Base-by-base conservation (phyloP, 2,329 filamentous ascomycete genomes). In the Fusarium camptoceras region DNA sequence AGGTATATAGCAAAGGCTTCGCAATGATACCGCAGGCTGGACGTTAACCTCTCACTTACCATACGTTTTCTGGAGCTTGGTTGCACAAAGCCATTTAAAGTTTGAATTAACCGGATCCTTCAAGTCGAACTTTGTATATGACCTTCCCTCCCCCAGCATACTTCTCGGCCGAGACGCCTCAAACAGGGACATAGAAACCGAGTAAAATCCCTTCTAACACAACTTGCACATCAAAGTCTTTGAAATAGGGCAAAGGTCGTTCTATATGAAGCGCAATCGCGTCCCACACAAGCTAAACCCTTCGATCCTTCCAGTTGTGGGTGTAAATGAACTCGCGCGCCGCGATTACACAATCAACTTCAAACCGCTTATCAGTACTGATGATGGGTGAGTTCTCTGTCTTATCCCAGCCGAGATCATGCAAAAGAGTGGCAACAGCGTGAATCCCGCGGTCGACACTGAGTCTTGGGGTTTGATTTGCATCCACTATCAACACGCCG, bases 381-480 rank as follows among this genome's bases (percentile, higher is more conserved):
- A 37, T 10, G 5, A 37, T 37, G 16, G 18, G 5, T n/a, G 16
- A n/a, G 18, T 37, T 11, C 9, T n/a, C 18, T 11, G 34, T n/a
- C 18, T 6, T 37, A 1, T 7, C 34, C 34, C 34, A 37, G 3
- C 54, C 67, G 6, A 71, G 27, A 16, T 66, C 56, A 34, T 71
- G 67, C 4, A 71, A 18, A 1, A 71, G 54, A 2, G 53, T 58
- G 1, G 67, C 59, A 1, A 71, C 50, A 8, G 34, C 34, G 18
- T 37, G 34, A n/a, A 37, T n/a, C 15, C 66, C 59, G 0, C 50
- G 15, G 20, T 71, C 54, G 15, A 71, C 8, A 0, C 12, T 42
- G 3, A 16, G n/a, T 15, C 46, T 20, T 4, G 66, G 54, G 0
- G 54, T 66, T 14, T 59, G 25, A 8, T 71, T 68, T 15, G 47